phyloP scores from a whole-genome alignment of 1,284 basidiomycete genomes.

The Cutaneotrichosporon cavernicola region DNA sequence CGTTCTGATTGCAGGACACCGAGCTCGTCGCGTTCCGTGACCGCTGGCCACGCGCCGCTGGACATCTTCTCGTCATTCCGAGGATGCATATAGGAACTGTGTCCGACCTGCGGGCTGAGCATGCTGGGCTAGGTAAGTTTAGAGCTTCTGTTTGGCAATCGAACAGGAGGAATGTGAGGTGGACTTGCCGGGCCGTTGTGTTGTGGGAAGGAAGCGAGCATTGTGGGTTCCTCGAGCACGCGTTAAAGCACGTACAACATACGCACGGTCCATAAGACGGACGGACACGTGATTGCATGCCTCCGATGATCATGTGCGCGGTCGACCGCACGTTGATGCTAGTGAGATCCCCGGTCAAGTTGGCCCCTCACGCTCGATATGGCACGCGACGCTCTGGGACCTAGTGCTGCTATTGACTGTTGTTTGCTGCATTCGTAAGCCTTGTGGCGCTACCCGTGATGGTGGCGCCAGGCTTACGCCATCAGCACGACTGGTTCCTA shows the following conservation, averaged over 20 bases:
- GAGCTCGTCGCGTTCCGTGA: slow-evolving; percentile 65
- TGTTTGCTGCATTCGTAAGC: no score
- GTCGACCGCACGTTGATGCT: not conserved
- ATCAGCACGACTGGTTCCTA: no score
- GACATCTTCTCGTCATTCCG: slow-evolving; percentile 68
- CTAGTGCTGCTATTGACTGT: no score
- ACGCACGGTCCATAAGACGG: not conserved
- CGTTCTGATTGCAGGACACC: slow-evolving; percentile 56
- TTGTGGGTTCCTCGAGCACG: no score
- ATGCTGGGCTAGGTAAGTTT: slow-evolving; percentile 59
- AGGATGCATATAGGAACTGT: slow-evolving; percentile 63
- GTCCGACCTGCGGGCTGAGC: slow-evolving; percentile 55
- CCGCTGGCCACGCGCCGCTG: slow-evolving; percentile 60
- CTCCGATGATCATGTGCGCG: not conserved
- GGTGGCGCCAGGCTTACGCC: no score
- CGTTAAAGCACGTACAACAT: no score
- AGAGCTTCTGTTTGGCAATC: not conserved
- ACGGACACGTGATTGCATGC: not conserved
- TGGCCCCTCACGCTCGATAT: not conserved
- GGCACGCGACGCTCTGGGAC: not conserved
- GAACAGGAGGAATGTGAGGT: no score
- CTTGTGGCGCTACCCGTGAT: no score
- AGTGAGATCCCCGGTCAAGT: not conserved
- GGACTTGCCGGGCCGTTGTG: no score
- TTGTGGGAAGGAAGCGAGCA: no score